Evolutionary conservation across 768 basidiomycete species (phyloP).

Genomic region (Kwoniella mangroviensis): DNA sequence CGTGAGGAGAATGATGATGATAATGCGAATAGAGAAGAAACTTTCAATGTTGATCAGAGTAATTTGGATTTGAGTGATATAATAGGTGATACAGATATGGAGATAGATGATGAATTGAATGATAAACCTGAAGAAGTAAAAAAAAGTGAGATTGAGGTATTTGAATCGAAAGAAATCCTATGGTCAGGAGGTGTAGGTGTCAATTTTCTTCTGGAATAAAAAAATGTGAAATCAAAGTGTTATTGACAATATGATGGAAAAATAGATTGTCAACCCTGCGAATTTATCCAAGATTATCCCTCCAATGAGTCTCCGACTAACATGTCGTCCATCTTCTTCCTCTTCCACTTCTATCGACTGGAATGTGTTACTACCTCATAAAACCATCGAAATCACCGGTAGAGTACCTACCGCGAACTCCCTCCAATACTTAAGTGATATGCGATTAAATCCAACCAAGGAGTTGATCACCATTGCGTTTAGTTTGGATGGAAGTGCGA

Average conservation of each 20-base stretch:
- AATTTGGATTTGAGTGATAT: slow-evolving; percentile 50
- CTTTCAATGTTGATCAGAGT: slow-evolving; percentile 28
- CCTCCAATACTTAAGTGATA: slow-evolving; percentile 40
- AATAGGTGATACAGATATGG: slow-evolving; percentile 15
- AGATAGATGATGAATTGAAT: slow-evolving; percentile 20
- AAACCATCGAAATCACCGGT: slow-evolving; percentile 43
- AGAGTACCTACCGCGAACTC: slow-evolving; percentile 44
- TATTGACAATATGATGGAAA: slow-evolving; percentile 4
- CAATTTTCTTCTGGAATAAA: not conserved
- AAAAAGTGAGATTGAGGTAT: slow-evolving; percentile 29
- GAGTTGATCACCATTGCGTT: slow-evolving; percentile 51
- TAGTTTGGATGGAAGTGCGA: slow-evolving; percentile 31
- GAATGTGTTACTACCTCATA: slow-evolving; percentile 40
- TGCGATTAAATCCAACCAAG: slow-evolving; percentile 37
- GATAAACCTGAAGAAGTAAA: slow-evolving; percentile 1
- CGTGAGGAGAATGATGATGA: slow-evolving; percentile 13
- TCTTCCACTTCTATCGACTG: slow-evolving; percentile 22
- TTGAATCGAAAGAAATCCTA: slow-evolving; percentile 34
- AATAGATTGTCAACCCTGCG: slow-evolving; percentile 48
- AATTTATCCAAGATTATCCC: slow-evolving; percentile 27
- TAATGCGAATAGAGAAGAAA: not conserved
- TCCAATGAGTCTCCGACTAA: slow-evolving; percentile 24
- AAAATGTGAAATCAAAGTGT: not conserved
- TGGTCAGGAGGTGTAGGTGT: slow-evolving; percentile 50
- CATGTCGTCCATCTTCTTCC: slow-evolving; percentile 17